Conservation (phyloP, 2,329 filamentous ascomycete species). For the Tothia fuscella region DNA sequence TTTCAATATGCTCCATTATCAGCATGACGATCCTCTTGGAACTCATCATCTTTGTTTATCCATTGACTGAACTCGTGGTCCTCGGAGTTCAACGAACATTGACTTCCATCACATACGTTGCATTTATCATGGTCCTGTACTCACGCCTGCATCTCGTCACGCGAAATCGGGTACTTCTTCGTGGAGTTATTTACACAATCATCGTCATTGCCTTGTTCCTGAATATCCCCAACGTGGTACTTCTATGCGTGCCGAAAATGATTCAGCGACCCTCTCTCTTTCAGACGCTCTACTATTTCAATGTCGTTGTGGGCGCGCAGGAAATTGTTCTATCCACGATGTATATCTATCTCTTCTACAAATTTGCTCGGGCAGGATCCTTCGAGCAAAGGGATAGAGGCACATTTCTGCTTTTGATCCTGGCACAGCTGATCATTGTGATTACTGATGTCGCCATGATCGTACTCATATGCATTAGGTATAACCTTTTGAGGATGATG, state of each 20-base stretch:
- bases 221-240: background rate
- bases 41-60: background rate
- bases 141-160: conserved; percentile 1
- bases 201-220: background rate
- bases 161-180: background rate
- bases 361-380: background rate
- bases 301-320: background rate
- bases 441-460: background rate
- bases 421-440: background rate
- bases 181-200: background rate
- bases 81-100: background rate
- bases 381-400: background rate
- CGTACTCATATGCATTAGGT: background rate
- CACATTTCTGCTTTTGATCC: background rate
- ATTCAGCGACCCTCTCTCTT: background rate
- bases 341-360: background rate
- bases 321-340: background rate
- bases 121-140: background rate
- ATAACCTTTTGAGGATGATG: background rate
- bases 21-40: background rate
- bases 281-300: no score
- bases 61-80: background rate
- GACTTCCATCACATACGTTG: background rate
- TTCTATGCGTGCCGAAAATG: background rate
- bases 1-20: background rate